A percentile compares a stretch with the other conserved stretches of the same genome.
These are phyloP conservation scores for Melanomma pulvis-pyrius DNA, from an alignment of 495 filamentous ascomycete genomes.

Conservation along the genomic window DNA sequence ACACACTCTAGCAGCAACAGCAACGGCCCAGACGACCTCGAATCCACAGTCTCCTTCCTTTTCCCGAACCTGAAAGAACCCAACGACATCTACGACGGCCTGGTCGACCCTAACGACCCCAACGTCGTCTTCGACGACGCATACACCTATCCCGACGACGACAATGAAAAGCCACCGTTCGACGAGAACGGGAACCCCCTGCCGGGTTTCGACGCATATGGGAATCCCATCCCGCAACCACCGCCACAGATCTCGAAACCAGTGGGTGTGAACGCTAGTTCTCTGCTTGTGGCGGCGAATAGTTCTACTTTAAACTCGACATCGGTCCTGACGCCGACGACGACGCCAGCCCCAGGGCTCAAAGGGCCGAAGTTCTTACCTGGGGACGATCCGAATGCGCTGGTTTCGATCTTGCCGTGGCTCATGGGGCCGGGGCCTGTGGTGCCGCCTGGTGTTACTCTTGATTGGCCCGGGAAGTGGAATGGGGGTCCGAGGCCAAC, in stretches of 20 bases:
- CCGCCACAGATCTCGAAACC: not conserved
- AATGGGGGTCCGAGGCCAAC: not conserved
- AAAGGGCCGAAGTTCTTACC: not conserved
- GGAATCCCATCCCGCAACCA: not conserved
- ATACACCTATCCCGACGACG: not conserved
- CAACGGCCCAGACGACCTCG: not conserved
- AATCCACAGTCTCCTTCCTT: not conserved
- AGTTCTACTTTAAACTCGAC: not conserved
- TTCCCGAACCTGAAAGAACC: not conserved
- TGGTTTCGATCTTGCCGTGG: not conserved
- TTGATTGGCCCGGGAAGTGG: conserved; percentile 2
- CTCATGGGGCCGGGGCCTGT: conserved; percentile 16
- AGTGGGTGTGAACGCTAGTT: not conserved
- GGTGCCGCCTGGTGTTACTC: not conserved
- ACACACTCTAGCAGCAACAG: not conserved
- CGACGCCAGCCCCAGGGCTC: not conserved
- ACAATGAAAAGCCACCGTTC: not conserved
- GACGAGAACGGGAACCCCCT: not conserved
- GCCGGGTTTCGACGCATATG: not conserved
- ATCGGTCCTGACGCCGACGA: not conserved
- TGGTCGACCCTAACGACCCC: not conserved
- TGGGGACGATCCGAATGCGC: not conserved
- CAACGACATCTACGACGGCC: not conserved
- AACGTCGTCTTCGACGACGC: not conserved
- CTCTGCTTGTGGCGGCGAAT: not conserved